A percentile compares a stretch with the other conserved stretches of the same genome.
Evolutionary conservation across 495 filamentous ascomycete genomes (phyloP).

Genomic region (Penicillium chermesinum): DNA sequence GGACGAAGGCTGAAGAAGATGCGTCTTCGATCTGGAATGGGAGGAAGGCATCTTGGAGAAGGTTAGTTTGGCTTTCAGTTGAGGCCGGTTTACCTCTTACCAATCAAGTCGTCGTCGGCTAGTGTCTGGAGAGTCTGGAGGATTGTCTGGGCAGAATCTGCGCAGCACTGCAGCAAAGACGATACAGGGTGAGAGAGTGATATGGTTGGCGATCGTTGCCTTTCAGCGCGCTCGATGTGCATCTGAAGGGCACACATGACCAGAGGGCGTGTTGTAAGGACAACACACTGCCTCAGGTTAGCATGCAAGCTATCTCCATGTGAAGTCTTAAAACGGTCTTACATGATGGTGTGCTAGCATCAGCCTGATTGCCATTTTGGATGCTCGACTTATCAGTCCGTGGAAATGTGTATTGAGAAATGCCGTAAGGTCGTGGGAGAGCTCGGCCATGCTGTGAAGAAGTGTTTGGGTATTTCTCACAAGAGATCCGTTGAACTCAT

Average conservation of each 20-base stretch:
- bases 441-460: constrained; percentile 22
- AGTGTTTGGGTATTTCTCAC: constrained; percentile 28
- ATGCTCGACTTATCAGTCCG: constrained; percentile 25
- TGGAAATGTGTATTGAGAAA: constrained; percentile 27
- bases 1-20: constrained; percentile 29
- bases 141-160: constrained; percentile 29
- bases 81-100: constrained; percentile 5
- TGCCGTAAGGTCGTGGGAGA: constrained; percentile 23
- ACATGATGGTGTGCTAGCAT: constrained; percentile 33
- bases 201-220: constrained; percentile 17
- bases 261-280: constrained; percentile 27
- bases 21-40: constrained; percentile 32
- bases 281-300: constrained; percentile 21
- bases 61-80: neutral
- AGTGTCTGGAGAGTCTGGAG: constrained; percentile 28
- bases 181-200: constrained; percentile 18
- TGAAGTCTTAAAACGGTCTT: constrained; percentile 1
- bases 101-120: constrained; percentile 27
- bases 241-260: constrained; percentile 33
- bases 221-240: constrained; percentile 24
- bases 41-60: constrained; percentile 23
- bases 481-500: constrained; percentile 21
- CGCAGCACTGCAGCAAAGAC: constrained; percentile 29
- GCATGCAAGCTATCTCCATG: neutral
- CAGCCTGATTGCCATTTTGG: constrained; percentile 27